These are phyloP conservation scores for Aspergillus fumigatiaffinis DNA, from an alignment of 2,329 filamentous ascomycete genomes.

Conservation along the genomic window DNA sequence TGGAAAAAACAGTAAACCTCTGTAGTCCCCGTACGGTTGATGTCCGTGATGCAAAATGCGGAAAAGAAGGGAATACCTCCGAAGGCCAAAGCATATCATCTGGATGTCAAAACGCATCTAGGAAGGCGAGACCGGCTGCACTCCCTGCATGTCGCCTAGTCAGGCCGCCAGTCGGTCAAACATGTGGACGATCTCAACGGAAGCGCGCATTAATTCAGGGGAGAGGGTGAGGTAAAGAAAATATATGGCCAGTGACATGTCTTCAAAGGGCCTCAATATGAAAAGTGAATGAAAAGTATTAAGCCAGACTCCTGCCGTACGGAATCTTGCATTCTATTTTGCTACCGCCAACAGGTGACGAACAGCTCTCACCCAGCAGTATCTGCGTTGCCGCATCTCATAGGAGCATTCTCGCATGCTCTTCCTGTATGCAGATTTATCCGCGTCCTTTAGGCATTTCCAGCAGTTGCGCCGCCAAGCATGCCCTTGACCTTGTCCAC, in stretches of 20 bases:
- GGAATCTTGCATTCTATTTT: neutral
- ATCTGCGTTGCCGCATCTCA: neutral
- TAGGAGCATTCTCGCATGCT: neutral
- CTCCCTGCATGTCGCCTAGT: constrained; percentile 34
- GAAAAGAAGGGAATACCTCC: constrained; percentile 5
- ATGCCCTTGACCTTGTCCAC: constrained; percentile 34
- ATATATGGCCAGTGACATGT: constrained; percentile 7
- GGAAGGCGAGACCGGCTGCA: constrained; percentile 23
- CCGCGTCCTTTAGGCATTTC: constrained; percentile 26
- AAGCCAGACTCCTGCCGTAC: neutral
- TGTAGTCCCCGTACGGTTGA: neutral
- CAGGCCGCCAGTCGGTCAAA: constrained; percentile 11
- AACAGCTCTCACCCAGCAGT: neutral
- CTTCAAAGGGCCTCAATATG: constrained; percentile 2
- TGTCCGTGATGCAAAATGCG: neutral
- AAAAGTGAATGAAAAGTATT: constrained; percentile 3
- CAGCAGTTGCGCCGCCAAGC: constrained; percentile 32
- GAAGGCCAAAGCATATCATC: constrained; percentile 11
- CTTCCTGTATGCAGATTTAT: neutral
- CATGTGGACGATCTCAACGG: constrained; percentile 5
- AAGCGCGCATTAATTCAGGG: constrained; percentile 11
- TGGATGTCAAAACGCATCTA: constrained; percentile 7
- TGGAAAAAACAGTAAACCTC: neutral
- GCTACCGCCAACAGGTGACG: neutral
- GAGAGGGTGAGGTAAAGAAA: neutral